A percentile compares a stretch with the other conserved stretches of the same genome.
These are phyloP conservation scores for Ottelia alismoides DNA, from an alignment of 106 monocot genomes.

Conservation along the genomic window DNA sequence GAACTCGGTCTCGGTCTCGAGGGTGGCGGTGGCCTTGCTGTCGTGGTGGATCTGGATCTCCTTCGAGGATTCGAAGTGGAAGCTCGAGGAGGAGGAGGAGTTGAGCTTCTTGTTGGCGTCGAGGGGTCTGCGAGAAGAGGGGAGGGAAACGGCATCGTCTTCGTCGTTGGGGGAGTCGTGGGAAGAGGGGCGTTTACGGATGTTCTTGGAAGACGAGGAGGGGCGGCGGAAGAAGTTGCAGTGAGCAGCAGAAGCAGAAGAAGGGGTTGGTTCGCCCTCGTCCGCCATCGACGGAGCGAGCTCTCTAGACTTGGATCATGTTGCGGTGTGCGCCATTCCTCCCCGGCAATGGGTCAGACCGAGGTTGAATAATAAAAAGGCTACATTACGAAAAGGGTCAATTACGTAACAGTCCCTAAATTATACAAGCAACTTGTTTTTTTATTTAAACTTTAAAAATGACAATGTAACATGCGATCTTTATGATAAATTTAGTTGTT, in stretches of 20 bases:
- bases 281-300: no score
- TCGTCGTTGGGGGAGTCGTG: slow-evolving; percentile 14
- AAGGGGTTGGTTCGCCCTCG: no score
- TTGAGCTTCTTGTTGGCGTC: neutral
- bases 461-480: no score
- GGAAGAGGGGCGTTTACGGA: slow-evolving; percentile 40
- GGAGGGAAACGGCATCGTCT: neutral
- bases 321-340: no score
- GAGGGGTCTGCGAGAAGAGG: slow-evolving; percentile 17
- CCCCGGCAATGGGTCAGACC: no score
- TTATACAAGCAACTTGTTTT: no score
- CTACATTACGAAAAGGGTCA: no score
- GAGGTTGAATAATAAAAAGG: no score
- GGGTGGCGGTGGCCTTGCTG: slow-evolving; percentile 78
- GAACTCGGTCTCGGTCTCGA: slow-evolving; percentile 93
- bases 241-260: slow-evolving; percentile 11
- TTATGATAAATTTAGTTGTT: no score
- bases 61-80: slow-evolving; percentile 78
- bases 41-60: slow-evolving; percentile 86
- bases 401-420: no score
- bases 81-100: slow-evolving; percentile 22
- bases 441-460: no score
- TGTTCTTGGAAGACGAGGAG: slow-evolving; percentile 34
- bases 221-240: slow-evolving; percentile 66
- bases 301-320: no score